Conservation (phyloP, 2,329 filamentous ascomycete species). For the Colletotrichum lentis region DNA sequence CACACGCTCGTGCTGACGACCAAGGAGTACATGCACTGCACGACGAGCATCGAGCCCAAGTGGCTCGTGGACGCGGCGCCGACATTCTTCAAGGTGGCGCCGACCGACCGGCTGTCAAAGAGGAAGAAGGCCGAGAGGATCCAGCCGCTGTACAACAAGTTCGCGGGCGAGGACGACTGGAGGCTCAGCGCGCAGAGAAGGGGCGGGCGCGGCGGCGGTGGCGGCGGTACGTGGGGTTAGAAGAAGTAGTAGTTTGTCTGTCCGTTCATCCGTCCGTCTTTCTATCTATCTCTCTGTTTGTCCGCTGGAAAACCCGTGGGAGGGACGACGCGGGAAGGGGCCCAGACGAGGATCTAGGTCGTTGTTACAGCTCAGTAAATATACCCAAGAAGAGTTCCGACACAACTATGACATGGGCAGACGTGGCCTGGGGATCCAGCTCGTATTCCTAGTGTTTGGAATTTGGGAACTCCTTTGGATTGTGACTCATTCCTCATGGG, state of each 20-base stretch:
- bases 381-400: constrained; percentile 16
- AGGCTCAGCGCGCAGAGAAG: constrained; percentile 86
- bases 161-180: constrained; percentile 94
- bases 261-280: not conserved
- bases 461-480: not conserved
- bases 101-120: constrained; percentile 86
- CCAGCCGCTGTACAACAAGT: constrained; percentile 93
- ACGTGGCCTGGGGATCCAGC: not conserved
- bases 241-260: not conserved
- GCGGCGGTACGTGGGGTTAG: constrained; percentile 91
- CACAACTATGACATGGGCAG: not conserved
- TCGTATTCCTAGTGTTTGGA: not conserved
- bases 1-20: constrained; percentile 90
- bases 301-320: too few species aligned
- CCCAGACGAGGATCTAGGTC: not conserved
- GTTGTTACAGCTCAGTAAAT: constrained; percentile 8
- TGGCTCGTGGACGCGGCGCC: constrained; percentile 96
- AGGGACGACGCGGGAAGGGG: not conserved
- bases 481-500: not conserved
- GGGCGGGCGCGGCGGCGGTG: constrained; percentile 81
- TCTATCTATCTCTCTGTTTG: not conserved
- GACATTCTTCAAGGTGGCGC: constrained; percentile 97
- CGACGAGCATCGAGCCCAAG: constrained; percentile 92
- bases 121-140: constrained; percentile 94
- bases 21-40: constrained; percentile 98